Percentiles rank a stretch among this genome's conserved stretches.
Conservation (phyloP, 495 filamentous ascomycete species). For the Oleoguttula mirabilis region DNA sequence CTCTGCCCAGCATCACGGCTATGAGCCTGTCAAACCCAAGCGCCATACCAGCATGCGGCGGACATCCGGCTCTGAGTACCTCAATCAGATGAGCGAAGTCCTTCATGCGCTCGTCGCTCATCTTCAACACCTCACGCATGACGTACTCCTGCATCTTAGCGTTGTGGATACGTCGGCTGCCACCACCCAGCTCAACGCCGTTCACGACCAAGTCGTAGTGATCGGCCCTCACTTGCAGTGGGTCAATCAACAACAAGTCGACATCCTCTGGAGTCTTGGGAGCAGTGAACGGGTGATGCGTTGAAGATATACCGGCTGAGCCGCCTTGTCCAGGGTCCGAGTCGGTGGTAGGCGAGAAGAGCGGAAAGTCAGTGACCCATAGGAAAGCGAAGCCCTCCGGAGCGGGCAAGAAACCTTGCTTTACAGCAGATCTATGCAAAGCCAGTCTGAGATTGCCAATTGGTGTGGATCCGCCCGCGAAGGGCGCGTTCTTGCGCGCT, state of each 20-base stretch:
- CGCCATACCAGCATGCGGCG: constrained; percentile 91
- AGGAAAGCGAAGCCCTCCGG: constrained; percentile 51
- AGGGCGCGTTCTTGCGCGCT: constrained; percentile 52
- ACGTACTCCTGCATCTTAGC: constrained; percentile 74
- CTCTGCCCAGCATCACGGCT: constrained; percentile 63
- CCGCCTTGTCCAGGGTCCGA: constrained; percentile 75
- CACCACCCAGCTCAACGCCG: constrained; percentile 86
- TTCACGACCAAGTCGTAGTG: constrained; percentile 95
- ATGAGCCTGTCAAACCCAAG: constrained; percentile 83
- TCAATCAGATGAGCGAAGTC: constrained; percentile 78
- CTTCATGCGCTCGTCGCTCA: constrained; percentile 43
- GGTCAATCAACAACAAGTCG: constrained; percentile 58
- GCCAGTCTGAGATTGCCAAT: constrained; percentile 64
- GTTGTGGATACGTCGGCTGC: constrained; percentile 84
- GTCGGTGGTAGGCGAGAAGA: constrained; percentile 64
- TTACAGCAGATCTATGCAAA: constrained; percentile 54
- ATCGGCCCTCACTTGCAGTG: constrained; percentile 59
- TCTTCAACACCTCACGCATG: constrained; percentile 67
- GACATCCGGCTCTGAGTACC: constrained; percentile 76
- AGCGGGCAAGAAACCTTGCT: constrained; percentile 41
- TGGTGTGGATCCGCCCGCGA: constrained; percentile 60
- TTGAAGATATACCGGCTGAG: constrained; percentile 64
- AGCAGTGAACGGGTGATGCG: constrained; percentile 94
- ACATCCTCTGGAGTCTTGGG: constrained; percentile 63
- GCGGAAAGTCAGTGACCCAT: constrained; percentile 83